These are phyloP conservation scores for Volvox africanus DNA, from an alignment of 139 green algal species.

Conservation along the genomic window DNA sequence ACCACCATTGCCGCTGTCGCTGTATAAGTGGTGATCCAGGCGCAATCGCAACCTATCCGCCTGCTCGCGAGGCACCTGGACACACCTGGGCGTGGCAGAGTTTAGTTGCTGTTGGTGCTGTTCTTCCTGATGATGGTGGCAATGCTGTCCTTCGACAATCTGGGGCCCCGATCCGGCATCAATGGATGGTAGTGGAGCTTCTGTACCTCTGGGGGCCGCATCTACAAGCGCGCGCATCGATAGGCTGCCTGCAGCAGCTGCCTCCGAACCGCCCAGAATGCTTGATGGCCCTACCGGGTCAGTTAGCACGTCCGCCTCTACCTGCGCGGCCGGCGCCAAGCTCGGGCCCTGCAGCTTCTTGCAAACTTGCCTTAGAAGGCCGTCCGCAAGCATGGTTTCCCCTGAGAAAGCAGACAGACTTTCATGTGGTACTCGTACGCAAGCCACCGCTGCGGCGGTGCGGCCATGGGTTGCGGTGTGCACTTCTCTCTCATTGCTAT, in stretches of 20 bases:
- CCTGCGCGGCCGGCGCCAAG: neutral
- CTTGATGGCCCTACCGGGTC: neutral
- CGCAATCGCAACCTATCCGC: no score
- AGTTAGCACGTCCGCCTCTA: neutral
- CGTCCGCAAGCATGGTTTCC: no score
- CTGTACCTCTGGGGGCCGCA: neutral
- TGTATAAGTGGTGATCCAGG: no score
- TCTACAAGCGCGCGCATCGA: neutral
- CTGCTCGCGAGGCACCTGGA: no score
- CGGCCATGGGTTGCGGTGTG: no score
- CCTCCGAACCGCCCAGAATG: neutral
- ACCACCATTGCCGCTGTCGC: no score
- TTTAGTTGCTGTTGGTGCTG: neutral
- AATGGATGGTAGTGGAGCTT: neutral
- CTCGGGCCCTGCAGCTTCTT: neutral
- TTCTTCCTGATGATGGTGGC: neutral
- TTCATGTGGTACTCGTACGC: no score
- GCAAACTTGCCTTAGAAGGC: no score
- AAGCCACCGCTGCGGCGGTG: no score
- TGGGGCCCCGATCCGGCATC: neutral
- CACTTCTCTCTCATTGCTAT: no score
- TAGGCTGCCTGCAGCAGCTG: neutral
- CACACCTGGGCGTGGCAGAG: no score
- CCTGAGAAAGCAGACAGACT: no score
- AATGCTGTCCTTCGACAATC: neutral